Conservation (phyloP, 495 filamentous ascomycete genomes). For the Aspergillus leporis region DNA sequence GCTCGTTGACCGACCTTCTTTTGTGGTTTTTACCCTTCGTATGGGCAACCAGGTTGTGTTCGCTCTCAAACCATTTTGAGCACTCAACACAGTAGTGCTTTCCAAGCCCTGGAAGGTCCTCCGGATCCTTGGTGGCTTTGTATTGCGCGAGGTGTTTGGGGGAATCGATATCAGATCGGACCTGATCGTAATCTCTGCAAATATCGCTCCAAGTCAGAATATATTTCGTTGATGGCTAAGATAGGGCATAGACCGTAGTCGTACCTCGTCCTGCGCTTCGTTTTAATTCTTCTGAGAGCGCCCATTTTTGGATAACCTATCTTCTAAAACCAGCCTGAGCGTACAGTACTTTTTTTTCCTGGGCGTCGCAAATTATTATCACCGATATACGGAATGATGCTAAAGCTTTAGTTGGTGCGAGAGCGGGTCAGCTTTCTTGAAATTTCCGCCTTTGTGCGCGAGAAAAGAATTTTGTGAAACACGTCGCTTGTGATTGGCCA, state of each 20-base stretch:
- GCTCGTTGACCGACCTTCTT: conserved; percentile 63
- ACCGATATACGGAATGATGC: conserved; percentile 47
- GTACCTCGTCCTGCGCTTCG: conserved; percentile 61
- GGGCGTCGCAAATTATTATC: conserved; percentile 34
- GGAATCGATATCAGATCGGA: conserved; percentile 73
- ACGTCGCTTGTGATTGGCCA: conserved; percentile 33
- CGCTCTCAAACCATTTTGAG: conserved; percentile 92
- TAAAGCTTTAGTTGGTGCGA: conserved; percentile 25
- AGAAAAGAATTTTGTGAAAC: conserved; percentile 30
- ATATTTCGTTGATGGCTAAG: background rate
- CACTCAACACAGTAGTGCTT: conserved; percentile 89
- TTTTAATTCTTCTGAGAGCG: conserved; percentile 55
- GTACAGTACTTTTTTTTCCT: background rate
- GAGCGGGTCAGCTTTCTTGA: conserved; percentile 32
- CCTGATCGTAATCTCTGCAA: conserved; percentile 81
- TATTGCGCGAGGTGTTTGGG: conserved; percentile 75
- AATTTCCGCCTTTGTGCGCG: conserved; percentile 38
- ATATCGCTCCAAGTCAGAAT: background rate
- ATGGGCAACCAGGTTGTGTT: conserved; percentile 73
- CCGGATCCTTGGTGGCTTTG: conserved; percentile 74
- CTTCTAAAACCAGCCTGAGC: conserved; percentile 21
- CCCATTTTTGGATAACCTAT: conserved; percentile 49
- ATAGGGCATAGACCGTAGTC: background rate
- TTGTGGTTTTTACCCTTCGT: conserved; percentile 88
- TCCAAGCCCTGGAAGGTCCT: conserved; percentile 85